A percentile compares a stretch with the other conserved stretches of the same genome.
Evolutionary conservation across 208 protist species (phyloP).

Genomic region (Leishmania guyanensis): DNA sequence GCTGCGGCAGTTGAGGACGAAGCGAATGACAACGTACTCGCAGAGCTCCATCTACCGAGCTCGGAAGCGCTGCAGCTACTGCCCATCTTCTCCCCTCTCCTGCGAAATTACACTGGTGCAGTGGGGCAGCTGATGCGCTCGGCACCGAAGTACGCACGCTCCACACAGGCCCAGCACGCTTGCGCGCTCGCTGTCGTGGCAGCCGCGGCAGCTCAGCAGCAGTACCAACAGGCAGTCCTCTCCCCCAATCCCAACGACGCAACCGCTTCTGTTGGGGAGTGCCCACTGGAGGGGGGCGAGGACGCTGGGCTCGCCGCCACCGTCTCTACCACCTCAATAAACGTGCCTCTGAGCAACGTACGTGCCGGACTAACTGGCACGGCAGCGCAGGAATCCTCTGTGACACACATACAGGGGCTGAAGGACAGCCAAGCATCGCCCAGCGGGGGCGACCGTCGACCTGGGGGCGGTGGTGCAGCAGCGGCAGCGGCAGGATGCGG

Average conservation of each 20-base stretch:
- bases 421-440: conserved; percentile 2
- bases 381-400: conserved; percentile 13
- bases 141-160: conserved; percentile 32
- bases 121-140: conserved; percentile 17
- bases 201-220: conserved; percentile 11
- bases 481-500: background rate
- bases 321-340: background rate
- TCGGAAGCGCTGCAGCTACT: conserved; percentile 35
- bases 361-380: conserved; percentile 1
- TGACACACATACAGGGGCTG: conserved; percentile 6
- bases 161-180: conserved; percentile 28
- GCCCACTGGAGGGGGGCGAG: background rate
- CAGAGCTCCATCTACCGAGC: conserved; percentile 30
- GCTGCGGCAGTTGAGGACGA: background rate
- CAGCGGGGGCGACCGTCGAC: conserved; percentile 14
- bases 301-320: background rate
- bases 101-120: conserved; percentile 35
- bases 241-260: background rate
- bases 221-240: background rate
- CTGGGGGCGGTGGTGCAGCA: background rate
- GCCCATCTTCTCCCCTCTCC: conserved; percentile 34
- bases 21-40: conserved; percentile 12
- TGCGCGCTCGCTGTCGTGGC: conserved; percentile 13
- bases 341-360: background rate
- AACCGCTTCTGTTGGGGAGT: background rate